Evolutionary conservation across 2,329 filamentous ascomycete genomes (phyloP).

Genomic region (Aspergillus floridensis): DNA sequence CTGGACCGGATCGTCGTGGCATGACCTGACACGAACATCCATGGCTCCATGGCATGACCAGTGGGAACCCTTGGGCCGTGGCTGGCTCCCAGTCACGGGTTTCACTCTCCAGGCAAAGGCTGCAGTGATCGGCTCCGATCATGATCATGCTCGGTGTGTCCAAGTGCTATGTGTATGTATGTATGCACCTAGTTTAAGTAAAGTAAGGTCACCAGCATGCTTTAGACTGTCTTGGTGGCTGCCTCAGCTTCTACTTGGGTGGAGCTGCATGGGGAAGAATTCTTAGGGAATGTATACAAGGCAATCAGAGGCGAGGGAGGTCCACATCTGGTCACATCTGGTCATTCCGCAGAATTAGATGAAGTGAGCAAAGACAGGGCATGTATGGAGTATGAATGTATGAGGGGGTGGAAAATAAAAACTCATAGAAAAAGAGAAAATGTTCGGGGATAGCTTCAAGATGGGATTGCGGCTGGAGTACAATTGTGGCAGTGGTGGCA

Average conservation of each 20-base stretch:
- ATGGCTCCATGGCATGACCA: slow-evolving; percentile 3
- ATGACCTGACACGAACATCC: slow-evolving; percentile 10
- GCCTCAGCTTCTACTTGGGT: not conserved
- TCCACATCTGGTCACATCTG: not conserved
- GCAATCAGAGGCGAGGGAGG: not conserved
- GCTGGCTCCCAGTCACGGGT: not conserved
- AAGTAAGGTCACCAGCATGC: not conserved
- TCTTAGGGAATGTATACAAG: not conserved
- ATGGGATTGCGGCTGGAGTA: not conserved
- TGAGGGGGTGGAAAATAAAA: no score
- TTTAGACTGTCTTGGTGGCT: not conserved
- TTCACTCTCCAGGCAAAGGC: not conserved
- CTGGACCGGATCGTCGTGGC: slow-evolving; percentile 5
- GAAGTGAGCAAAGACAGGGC: not conserved
- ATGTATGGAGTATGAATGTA: not conserved
- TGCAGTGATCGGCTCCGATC: not conserved
- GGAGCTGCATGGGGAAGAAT: not conserved
- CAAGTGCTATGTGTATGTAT: no score
- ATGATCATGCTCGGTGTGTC: not conserved
- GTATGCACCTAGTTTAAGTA: not conserved
- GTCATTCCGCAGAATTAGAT: not conserved
- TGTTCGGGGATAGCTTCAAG: not conserved
- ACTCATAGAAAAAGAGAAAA: not conserved
- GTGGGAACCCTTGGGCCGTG: not conserved
- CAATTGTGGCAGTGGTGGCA: not conserved